Evolutionary conservation across 768 basidiomycete species (phyloP).

Genomic region (Podaxis sp.): DNA sequence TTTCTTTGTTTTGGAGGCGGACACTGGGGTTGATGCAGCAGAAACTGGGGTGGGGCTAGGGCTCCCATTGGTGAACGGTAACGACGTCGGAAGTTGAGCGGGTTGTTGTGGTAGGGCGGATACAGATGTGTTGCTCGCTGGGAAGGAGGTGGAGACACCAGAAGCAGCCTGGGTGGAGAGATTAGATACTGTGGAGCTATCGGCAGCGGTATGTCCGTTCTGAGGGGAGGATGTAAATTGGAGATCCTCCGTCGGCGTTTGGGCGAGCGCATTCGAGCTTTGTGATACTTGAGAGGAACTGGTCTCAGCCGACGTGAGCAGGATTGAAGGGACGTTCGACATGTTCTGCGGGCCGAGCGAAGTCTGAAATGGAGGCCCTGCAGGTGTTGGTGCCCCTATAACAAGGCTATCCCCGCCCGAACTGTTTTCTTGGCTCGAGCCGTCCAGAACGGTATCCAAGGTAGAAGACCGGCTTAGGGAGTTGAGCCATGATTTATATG

Average conservation of each 20-base stretch:
- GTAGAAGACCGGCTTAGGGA: neutral
- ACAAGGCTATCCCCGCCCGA: no score
- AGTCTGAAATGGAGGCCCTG: neutral
- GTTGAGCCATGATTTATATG: conserved; percentile 1
- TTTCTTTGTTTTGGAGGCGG: neutral
- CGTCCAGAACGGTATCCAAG: neutral
- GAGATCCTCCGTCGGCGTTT: neutral
- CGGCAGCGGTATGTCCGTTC: neutral
- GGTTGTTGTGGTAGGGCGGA: neutral
- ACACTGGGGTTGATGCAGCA: neutral
- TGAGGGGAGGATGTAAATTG: neutral
- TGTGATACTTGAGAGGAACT: neutral
- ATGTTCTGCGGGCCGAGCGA: neutral
- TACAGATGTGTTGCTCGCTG: neutral
- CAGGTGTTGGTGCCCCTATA: neutral
- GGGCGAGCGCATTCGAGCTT: neutral
- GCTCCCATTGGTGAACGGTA: neutral
- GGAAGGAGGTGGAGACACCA: neutral
- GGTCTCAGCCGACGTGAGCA: neutral
- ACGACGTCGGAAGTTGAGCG: neutral
- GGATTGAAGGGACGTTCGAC: no score
- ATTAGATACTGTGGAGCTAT: neutral
- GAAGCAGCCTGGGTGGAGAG: neutral
- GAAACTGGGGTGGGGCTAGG: neutral
- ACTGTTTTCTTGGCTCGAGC: neutral